phyloP scores from a whole-genome alignment of 495 filamentous ascomycete genomes.

The Chaetomium tenue region DNA sequence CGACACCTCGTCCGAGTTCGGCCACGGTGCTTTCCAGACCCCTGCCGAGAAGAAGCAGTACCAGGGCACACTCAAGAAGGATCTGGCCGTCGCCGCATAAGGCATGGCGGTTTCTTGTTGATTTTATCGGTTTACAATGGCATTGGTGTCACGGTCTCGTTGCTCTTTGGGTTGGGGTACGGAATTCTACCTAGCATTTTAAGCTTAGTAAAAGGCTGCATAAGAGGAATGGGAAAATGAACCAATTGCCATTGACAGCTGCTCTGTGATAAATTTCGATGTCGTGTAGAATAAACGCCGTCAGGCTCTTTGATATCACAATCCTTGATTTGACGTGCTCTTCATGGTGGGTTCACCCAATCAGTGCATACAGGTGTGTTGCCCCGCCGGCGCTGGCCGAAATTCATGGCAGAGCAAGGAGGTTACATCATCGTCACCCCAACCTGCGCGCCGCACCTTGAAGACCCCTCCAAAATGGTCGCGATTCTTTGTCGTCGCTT shows the following conservation, averaged over 20 bases:
- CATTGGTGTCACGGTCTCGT: slow-evolving; percentile 55
- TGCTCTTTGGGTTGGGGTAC: slow-evolving; percentile 46
- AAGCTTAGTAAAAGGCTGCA: slow-evolving; percentile 46
- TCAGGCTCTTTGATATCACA: too few relatives aligned
- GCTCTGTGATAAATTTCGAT: slow-evolving; percentile 4
- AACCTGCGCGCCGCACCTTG: neutral
- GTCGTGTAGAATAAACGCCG: neutral
- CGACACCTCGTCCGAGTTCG: slow-evolving; percentile 99
- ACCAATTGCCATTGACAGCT: slow-evolving; percentile 31
- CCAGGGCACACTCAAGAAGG: slow-evolving; percentile 99
- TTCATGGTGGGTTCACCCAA: neutral
- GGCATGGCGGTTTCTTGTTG: slow-evolving; percentile 41
- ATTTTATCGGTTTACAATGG: slow-evolving; percentile 50
- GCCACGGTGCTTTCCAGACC: slow-evolving; percentile 99
- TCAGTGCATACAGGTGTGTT: neutral
- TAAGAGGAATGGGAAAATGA: slow-evolving; percentile 45
- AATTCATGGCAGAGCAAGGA: slow-evolving; percentile 8
- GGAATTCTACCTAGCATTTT: slow-evolving; percentile 43
- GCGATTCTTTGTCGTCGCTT: slow-evolving; percentile 3
- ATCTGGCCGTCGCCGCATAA: slow-evolving; percentile 72
- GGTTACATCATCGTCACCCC: slow-evolving; percentile 30
- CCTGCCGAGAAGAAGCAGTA: slow-evolving; percentile 91
- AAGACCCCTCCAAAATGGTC: slow-evolving; percentile 16
- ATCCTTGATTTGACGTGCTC: too few relatives aligned
- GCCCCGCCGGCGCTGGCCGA: slow-evolving; percentile 13